Evolutionary conservation across 352 stramenopile genomes (phyloP), one percentile per base, ranked within the genome.

Genomic region (Phytophthora citricola): DNA sequence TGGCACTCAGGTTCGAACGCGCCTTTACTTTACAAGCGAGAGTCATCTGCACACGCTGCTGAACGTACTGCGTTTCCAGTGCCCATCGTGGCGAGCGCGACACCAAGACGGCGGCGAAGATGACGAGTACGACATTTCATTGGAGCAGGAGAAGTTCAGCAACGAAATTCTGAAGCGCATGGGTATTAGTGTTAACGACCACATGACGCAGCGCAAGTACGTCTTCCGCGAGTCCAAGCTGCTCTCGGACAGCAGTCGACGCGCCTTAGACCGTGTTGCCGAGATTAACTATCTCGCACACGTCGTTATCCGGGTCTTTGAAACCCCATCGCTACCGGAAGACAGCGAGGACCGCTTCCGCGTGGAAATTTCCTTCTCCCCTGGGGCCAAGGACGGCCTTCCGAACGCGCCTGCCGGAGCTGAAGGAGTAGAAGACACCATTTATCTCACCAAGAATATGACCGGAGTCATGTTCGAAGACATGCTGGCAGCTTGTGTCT

Each of bases 11-110:
- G 85, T 96, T 54, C 94, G 98, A 61, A 99, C 97, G 27, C 90
- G 98, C 4, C 80, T 99, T 15, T 99, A 99, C 75, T 99, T 99
- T 66, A 99, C 98, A 14, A 99, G 94, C 43, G 98, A 99, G 79
- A 94, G 85, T 57, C 98, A 99, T 79, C 84, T 99, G 56, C 97
- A 99, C 75, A 97, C 96, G 26, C 77, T 99, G 32, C 78, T 99
- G 50, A 99, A 99, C 76, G 96, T 99, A 27, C 78, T 99, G 22
- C 84, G 97, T 5, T 97, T 97, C 66, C 87, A 94, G 61, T 94
- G 88, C 50, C 71, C 81, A 24, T 85, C 80, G 29, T 94, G 85
- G 87, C 75, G 76, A 15, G 77, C 74, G 2, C 80, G 85, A 1
- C 83, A 90, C 47, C 71, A 89, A 51, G 58, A 78, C 27, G 72